Percentiles rank a stretch among this genome's conserved stretches.
Evolutionary conservation across 2,329 filamentous ascomycete genomes (phyloP).

Genomic region (Nigrospora sphaerica): DNA sequence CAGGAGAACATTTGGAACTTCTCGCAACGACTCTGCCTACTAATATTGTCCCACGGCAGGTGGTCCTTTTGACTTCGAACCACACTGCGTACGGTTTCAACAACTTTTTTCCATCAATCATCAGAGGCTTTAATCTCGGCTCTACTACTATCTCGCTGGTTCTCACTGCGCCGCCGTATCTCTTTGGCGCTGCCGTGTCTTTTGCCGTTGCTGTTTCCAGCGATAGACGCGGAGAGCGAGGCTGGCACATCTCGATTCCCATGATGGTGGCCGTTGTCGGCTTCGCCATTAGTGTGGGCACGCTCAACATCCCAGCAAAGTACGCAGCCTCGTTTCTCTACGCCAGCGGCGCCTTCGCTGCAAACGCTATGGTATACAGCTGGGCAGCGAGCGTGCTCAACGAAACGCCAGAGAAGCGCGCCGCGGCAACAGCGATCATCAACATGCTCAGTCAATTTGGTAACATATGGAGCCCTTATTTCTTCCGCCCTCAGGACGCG

Average conservation of each 20-base stretch:
- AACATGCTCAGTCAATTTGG: neutral
- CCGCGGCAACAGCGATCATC: slow-evolving; percentile 5
- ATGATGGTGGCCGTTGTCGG: slow-evolving; percentile 45
- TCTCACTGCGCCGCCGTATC: slow-evolving; percentile 50
- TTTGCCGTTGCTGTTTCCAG: slow-evolving; percentile 54
- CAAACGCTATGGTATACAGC: slow-evolving; percentile 25
- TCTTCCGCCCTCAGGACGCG: neutral
- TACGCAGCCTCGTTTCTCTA: slow-evolving; percentile 42
- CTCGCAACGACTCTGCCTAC: no score
- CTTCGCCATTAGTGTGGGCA: slow-evolving; percentile 53
- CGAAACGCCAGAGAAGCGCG: slow-evolving; percentile 29
- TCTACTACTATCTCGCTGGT: slow-evolving; percentile 22
- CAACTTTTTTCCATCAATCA: slow-evolving; percentile 16
- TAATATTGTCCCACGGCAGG: no score
- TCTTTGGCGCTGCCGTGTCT: slow-evolving; percentile 44
- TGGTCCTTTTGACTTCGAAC: no score
- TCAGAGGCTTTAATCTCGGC: slow-evolving; percentile 12
- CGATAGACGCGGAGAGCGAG: slow-evolving; percentile 54
- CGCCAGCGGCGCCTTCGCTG: slow-evolving; percentile 21
- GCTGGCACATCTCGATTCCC: slow-evolving; percentile 50
- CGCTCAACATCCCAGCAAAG: slow-evolving; percentile 42
- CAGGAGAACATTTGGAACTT: no score
- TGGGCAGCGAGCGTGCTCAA: slow-evolving; percentile 26
- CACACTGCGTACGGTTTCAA: slow-evolving; percentile 12
- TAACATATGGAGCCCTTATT: neutral